Evolutionary conservation across 2,329 filamentous ascomycete genomes (phyloP), one percentile per base, ranked within the genome.

Genomic region (Colletotrichum tropicicola): DNA sequence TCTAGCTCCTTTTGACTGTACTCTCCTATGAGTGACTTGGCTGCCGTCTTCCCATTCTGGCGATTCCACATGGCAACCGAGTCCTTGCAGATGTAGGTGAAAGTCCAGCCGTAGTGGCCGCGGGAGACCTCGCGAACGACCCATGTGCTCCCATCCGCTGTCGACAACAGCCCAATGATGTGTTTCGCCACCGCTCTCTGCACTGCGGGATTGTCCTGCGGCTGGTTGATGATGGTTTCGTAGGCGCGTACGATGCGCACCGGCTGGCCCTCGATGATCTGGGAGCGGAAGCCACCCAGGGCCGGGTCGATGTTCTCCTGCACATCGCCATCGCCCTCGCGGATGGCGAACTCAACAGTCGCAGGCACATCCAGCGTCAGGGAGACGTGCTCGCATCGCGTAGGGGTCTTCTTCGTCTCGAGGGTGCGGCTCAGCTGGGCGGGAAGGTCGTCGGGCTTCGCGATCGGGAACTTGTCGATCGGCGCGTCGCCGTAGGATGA

Each of bases 71-170:
- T 78, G 66, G 82, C 78, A 43, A 79, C 74, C 3, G 87, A 88
- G 66, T 83, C 78, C 61, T 80, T 83, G 77, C 87, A 89, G 17
- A 80, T 73, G 67, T 85, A 88, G 3, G 78, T 80, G 57, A 88
- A 83, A 1, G 77, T 78, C 85, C 86, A 88, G 5, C 85, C 85
- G 45, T 85, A 80, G 0, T 79, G 67, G 7, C 72, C 77, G 13
- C 80, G 76, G 23, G 80, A 79, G 19, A 84, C 77, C 17, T 82
- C 76, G 19, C 82, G 77, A 27, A 83, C 73, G 3, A 70, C 71
- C 86, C 86, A 89, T 0, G 72, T 73, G 67, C 85, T 85, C 13
- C 75, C 76, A 66, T 89, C 86, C 4, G 80, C 76, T 7, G 73
- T 72, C 23, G 80, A 75, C 13, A 88, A 68, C 3, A 76, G 74